Base-by-base conservation (phyloP, 2,329 filamentous ascomycete genomes). In the Tolypocladium nubicola region DNA sequence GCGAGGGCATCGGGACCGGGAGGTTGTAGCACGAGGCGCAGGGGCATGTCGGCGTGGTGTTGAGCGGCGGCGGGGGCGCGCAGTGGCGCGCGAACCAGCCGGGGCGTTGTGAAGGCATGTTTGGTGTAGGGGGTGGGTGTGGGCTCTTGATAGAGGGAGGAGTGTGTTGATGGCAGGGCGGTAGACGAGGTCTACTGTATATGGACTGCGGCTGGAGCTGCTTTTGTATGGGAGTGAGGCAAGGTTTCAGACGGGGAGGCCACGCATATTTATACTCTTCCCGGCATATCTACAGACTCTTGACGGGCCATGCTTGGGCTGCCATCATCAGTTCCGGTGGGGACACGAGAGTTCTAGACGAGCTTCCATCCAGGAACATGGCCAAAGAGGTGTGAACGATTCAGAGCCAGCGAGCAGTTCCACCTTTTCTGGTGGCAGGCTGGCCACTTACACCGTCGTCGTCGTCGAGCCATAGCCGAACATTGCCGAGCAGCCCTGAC, bases 1-100 rank as follows among this genome's bases (percentile, higher is more conserved):
- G 21, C 35, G 4, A 14, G 7, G 35, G 30, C 43, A 41, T 16
- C 23, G 59, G 54, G 11, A 54, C 52, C 10, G 54, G 40, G 6
- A 58, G 40, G 37, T 62, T 63, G 61, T 58, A 63, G 60, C 60
- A 62, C 47, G 53, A 52, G 37, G 61, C 67, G 62, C 73, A 75
- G 55, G 71, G 71, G 57, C 73, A 75, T 23, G 65, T 60, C 4
- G 70, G 64, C 39, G 63, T 64, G 58, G 63, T 62, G 63, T 66
- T 68, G 63, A 72, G 64, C 52, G 73, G 71, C 2, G 72, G 72
- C 21, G 70, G 69, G 56, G 73, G 71, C 53, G 71, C 64, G 60
- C 71, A 73, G 67, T 75, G 73, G 60, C 72, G 71, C 53, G 70
- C 68, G 59, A 73, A 74, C 73, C 73, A 75, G 61, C 64, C 67